Conservation (phyloP, 1,139 yeast genomes). For the Chernovozyma sophiae-reginae region DNA sequence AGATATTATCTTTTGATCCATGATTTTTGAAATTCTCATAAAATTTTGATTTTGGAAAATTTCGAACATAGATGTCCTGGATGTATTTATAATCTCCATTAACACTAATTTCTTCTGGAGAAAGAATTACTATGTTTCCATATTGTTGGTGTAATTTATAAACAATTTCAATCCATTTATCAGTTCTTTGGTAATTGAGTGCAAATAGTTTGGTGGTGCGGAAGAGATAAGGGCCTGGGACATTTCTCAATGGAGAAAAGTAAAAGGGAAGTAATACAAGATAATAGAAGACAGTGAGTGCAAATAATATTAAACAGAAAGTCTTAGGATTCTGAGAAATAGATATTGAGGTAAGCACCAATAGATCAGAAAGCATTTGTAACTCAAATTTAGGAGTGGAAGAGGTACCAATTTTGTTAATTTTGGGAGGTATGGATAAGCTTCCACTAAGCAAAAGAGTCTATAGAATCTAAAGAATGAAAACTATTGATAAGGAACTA, state of each 20-base stretch:
- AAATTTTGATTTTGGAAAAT: constrained; percentile 57
- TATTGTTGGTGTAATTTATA: constrained; percentile 50
- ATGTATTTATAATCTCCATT: constrained; percentile 47
- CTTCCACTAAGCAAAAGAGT: no score
- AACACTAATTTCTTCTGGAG: constrained; percentile 61
- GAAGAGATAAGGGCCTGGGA: constrained; percentile 63
- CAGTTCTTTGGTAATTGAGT: constrained; percentile 50
- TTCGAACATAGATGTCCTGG: constrained; percentile 53
- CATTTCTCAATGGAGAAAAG: constrained; percentile 44
- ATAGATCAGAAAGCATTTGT: constrained; percentile 4
- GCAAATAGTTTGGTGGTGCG: constrained; percentile 44
- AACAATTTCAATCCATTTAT: constrained; percentile 48
- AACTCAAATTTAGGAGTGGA: no score
- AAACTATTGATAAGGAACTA: no score
- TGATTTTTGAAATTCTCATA: constrained; percentile 62
- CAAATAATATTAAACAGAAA: not conserved
- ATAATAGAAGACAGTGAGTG: constrained; percentile 15
- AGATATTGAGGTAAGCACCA: not conserved
- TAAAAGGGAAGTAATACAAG: constrained; percentile 41
- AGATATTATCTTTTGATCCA: constrained; percentile 51
- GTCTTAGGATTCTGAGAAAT: constrained; percentile 4
- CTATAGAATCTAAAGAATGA: no score
- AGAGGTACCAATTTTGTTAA: no score
- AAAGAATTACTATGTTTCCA: constrained; percentile 57
- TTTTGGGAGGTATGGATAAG: no score